A percentile compares a stretch with the other conserved stretches of the same genome.
phyloP scores from a whole-genome alignment of 2,329 filamentous ascomycete genomes.

The Nemania serpens region DNA sequence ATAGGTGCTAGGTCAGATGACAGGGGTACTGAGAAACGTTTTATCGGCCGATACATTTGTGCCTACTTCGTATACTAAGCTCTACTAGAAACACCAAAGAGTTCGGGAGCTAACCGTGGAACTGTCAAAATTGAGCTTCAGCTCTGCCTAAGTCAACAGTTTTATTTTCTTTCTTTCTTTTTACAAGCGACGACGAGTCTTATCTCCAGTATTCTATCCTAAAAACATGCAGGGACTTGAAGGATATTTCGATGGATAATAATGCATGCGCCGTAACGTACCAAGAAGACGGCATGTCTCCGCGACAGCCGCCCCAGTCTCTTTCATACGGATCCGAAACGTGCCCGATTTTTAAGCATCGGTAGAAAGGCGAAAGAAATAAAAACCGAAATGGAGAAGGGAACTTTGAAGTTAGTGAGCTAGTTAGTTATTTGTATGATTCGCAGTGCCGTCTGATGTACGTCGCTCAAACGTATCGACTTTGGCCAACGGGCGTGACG shows the following conservation, averaged over 20 bases:
- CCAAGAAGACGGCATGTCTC: conserved; percentile 4
- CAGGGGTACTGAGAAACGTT: conserved; percentile 22
- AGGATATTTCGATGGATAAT: too few relatives aligned
- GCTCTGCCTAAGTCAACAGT: not conserved
- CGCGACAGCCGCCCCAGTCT: conserved; percentile 6
- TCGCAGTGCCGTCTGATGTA: conserved; percentile 7
- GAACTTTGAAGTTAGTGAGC: not conserved
- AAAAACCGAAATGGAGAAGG: not conserved
- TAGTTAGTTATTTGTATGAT: conserved; percentile 10
- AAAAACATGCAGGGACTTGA: too few relatives aligned
- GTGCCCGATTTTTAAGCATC: not conserved
- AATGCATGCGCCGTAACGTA: not conserved
- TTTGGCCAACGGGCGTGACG: conserved; percentile 9
- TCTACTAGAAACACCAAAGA: conserved; percentile 11
- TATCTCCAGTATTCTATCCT: conserved; percentile 3
- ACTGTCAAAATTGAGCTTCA: not conserved
- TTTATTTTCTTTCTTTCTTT: too few relatives aligned
- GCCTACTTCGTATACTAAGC: not conserved
- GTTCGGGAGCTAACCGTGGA: conserved; percentile 14
- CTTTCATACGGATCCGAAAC: conserved; percentile 21
- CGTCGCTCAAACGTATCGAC: conserved; percentile 23
- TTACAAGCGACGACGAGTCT: not conserved
- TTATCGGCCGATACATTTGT: conserved; percentile 15
- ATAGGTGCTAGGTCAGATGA: not conserved
- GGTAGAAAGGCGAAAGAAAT: not conserved